Conservation (phyloP, 768 basidiomycete genomes). For the Mycena galericulata region DNA sequence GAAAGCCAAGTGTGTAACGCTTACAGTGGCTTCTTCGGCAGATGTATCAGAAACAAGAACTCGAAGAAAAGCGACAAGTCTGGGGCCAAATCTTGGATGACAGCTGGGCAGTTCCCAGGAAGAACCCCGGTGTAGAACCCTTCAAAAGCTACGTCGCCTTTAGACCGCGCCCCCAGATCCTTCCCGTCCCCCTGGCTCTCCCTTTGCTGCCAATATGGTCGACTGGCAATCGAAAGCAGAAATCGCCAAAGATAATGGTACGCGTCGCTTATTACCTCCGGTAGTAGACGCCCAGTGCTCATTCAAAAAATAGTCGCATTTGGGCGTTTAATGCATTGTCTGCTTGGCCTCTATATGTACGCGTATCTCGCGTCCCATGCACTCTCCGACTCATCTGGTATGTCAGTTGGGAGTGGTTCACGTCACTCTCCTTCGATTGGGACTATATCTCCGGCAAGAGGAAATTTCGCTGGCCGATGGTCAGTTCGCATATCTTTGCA, state of each 20-base stretch:
- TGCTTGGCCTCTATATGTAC: conserved; percentile 45
- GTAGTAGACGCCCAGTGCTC: conserved; percentile 5
- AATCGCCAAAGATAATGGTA: conserved; percentile 61
- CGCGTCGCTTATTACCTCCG: conserved; percentile 47
- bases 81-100: conserved; percentile 31
- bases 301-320: conserved; percentile 52
- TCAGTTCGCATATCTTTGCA: conserved; percentile 45
- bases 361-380: conserved; percentile 1
- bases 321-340: conserved; percentile 68
- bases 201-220: conserved; percentile 55
- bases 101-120: conserved; percentile 31
- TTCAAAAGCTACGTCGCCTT: conserved; percentile 14
- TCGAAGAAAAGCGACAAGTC: neutral
- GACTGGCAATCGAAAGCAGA: conserved; percentile 66
- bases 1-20: conserved; percentile 1
- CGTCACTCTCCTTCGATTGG: conserved; percentile 75
- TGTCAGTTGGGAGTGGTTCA: conserved; percentile 74
- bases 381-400: conserved; percentile 22
- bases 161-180: conserved; percentile 22
- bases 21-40: neutral
- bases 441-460: conserved; percentile 67
- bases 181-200: conserved; percentile 29
- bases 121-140: conserved; percentile 36
- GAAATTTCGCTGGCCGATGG: conserved; percentile 77
- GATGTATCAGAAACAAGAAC: neutral